phyloP scores from a whole-genome alignment of 1,284 basidiomycete species.

The Takashimella koratensis region DNA sequence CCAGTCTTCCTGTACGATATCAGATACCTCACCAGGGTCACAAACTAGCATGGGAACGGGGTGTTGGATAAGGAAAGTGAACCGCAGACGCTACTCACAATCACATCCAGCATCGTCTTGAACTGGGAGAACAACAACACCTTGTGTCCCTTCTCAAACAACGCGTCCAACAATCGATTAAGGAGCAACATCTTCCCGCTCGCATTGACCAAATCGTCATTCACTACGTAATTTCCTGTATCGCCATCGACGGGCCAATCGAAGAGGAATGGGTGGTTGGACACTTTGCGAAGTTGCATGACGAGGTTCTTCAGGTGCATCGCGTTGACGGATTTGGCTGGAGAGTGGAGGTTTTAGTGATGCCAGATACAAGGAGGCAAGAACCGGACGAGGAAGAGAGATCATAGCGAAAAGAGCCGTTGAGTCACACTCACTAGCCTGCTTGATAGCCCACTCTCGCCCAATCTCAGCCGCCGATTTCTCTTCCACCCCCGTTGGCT shows the following conservation, averaged over 20 bases:
- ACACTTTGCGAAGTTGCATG: constrained; percentile 84
- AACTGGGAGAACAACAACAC: constrained; percentile 92
- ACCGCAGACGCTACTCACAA: constrained; percentile 54
- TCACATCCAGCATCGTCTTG: constrained; percentile 91
- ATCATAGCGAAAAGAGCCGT: not conserved
- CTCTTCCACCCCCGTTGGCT: constrained; percentile 44
- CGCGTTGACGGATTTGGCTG: constrained; percentile 80
- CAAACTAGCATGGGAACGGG: not conserved
- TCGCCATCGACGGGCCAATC: constrained; percentile 74
- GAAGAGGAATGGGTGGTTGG: constrained; percentile 90
- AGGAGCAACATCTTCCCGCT: constrained; percentile 97
- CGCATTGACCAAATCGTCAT: constrained; percentile 73
- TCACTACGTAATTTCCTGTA: constrained; percentile 60
- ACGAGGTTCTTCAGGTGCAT: constrained; percentile 88
- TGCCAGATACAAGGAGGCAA: not conserved
- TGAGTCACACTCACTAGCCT: constrained; percentile 56
- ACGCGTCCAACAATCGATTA: constrained; percentile 75
- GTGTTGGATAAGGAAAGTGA: not conserved
- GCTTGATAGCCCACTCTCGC: constrained; percentile 57
- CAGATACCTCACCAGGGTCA: too few species aligned
- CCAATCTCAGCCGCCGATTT: constrained; percentile 54
- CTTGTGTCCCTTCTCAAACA: constrained; percentile 81
- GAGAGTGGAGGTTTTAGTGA: constrained; percentile 1
- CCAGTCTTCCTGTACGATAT: constrained; percentile 73
- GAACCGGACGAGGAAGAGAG: not conserved